Evolutionary conservation across 2,329 filamentous ascomycete genomes (phyloP), one percentile per base, ranked within the genome.

Genomic region (Penicillium hordei): DNA sequence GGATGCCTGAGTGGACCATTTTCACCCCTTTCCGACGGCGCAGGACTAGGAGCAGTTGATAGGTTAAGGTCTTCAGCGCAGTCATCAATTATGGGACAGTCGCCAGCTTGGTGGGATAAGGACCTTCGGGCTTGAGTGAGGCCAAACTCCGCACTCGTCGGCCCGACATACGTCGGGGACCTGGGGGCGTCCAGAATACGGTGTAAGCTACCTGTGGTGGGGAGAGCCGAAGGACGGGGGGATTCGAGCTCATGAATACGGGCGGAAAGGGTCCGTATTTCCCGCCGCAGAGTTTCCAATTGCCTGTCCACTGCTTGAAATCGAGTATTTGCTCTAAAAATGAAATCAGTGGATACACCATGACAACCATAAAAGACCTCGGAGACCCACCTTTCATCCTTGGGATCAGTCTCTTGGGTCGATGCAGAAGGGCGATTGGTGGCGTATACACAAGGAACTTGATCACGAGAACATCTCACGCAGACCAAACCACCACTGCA

Each of bases 401-500:
- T 60, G 5, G 44, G 13, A 3, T 61, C 62, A 6, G 38, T 51
- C 23, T 61, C 62, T 5, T 52, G 48, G 6, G 39, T 42, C 31
- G 52, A 46, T n/a, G n/a, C 33, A n/a, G 66, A 49, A 25, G 65
- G 55, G 72, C 86, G 87, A 68, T 87, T 87, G 15, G 85, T 82
- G 6, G 86, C 81, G 75, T 89, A 89, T 44, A 87, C 77, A 68
- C 87, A 89, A 60, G 82, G 75, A 19, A 89, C 79, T 65, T 85
- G 86, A 72, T 89, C 85, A 17, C 66, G 64, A 3, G 51, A 84
- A 66, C 88, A 90, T 56, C 88, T 80, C 59, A 86, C 82, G 63
- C 88, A 90, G 1, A 86, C 84, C 1, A 82, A 83, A 65, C 89
- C 84, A 60, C 88, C 88, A 72, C 89, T 89, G 75, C 87, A 90